Evolutionary conservation across 139 green algal species (phyloP).

Genomic region (Haematococcus lacustris): DNA sequence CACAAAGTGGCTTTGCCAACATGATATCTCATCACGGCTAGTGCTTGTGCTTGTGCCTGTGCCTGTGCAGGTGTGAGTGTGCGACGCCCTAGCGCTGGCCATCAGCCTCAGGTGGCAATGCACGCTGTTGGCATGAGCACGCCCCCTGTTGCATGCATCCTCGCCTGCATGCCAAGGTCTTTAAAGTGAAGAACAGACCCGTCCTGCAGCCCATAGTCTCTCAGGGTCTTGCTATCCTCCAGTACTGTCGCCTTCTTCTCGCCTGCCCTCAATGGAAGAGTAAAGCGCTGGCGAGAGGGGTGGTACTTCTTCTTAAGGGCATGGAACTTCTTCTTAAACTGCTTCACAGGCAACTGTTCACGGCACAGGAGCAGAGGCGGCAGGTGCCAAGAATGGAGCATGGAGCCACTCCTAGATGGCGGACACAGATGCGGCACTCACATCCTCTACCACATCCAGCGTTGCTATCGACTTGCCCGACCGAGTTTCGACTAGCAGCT

Average conservation of each 20-base stretch:
- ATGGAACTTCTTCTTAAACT: conserved; percentile 74
- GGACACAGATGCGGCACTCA: background rate
- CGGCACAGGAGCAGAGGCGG: background rate
- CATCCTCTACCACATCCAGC: conserved; percentile 31
- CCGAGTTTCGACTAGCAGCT: conserved; percentile 33
- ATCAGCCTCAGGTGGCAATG: background rate
- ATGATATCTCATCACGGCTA: background rate
- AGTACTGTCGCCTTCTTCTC: conserved; percentile 55
- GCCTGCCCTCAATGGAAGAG: conserved; percentile 52
- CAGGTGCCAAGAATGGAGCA: background rate
- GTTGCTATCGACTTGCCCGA: conserved; percentile 39
- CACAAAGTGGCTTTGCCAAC: background rate
- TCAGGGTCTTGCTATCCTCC: conserved; percentile 47
- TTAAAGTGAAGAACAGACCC: conserved; percentile 77
- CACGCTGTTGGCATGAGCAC: background rate
- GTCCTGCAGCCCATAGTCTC: conserved; percentile 55
- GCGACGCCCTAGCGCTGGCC: background rate
- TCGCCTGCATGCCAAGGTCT: conserved; percentile 69
- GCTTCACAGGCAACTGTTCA: conserved; percentile 63
- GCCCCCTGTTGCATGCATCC: background rate
- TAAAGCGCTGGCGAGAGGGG: conserved; percentile 66
- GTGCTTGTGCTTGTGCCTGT: background rate
- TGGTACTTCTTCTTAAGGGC: conserved; percentile 45
- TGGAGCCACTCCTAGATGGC: background rate
- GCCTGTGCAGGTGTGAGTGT: background rate